Base-by-base conservation (phyloP, 345 rosid genomes). In the Garcia nutans region DNA sequence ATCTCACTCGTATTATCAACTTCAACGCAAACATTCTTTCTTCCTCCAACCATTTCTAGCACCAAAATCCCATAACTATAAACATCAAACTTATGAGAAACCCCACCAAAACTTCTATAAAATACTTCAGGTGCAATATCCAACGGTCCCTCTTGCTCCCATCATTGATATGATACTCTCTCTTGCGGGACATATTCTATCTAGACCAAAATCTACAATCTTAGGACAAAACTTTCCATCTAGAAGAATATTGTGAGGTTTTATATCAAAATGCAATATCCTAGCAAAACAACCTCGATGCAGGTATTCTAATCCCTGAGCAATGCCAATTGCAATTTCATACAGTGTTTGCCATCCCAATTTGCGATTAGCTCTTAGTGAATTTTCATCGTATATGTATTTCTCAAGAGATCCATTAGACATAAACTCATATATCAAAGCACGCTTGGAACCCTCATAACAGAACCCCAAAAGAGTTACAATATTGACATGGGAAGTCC, bases 231-330 rank as follows among this genome's bases (percentile, higher is more conserved):
- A 68, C 16, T 23, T 12, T 15, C 24, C 72, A 52, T 50, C 72
- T 0, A 67, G 26, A 47, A 67, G 70, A 19, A 67, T 67, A 16
- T 67, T 67, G 6, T 67, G 70, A 45, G 72, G 72, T 16, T 68
- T 68, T 50, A 68, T 49, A n/a, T 68, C 72, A 24, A 50, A 68
- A 16, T 68, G 72, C 8, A 68, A 16, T 16, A 68, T 68, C 58
- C 57, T 24, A 11, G 58, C 50, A 11, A 26, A 49, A 50, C 72
- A 68, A 15, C 57, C 72, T 28, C 41, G 22, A 12, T 68, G 72
- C 41, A 68, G 50, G 72, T 68, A 68, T 42, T 47, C 57, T 8
- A 68, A 28, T 11, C 72, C 72, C 16, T 22, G 16, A 12, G 69
- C 69, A 41, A 65, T 65, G 4, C 69, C 69, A 31, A 65, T 4